phyloP scores from a whole-genome alignment of 495 filamentous ascomycete species.

The Hypoxylon intermedium region DNA sequence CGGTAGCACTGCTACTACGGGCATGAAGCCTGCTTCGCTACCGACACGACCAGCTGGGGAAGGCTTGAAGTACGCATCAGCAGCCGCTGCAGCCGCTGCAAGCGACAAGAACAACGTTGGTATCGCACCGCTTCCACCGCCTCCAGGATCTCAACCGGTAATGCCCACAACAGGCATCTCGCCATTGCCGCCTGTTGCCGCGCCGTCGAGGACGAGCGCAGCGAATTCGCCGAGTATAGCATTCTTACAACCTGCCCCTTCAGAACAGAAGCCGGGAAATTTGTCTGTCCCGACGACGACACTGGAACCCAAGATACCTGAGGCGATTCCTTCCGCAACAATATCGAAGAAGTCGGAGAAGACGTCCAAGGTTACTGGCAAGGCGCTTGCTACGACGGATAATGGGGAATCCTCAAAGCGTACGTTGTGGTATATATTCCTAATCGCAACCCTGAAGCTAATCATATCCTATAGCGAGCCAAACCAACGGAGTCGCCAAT shows the following conservation, averaged over 20 bases:
- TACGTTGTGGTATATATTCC: constrained; percentile 28
- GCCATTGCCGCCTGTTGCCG: constrained; percentile 55
- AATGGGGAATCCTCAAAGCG: constrained; percentile 49
- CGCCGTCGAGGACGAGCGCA: constrained; percentile 51
- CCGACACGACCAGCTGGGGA: constrained; percentile 86
- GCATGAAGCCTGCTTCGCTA: constrained; percentile 91
- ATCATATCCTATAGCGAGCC: constrained; percentile 42
- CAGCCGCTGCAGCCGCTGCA: constrained; percentile 91
- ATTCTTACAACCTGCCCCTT: constrained; percentile 49
- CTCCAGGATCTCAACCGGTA: constrained; percentile 65
- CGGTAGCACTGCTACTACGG: constrained; percentile 54
- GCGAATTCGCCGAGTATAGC: constrained; percentile 52
- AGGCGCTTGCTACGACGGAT: constrained; percentile 48
- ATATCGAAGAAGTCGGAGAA: constrained; percentile 51
- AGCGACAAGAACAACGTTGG: constrained; percentile 94
- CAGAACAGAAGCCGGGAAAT: constrained; percentile 45
- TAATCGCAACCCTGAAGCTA: constrained; percentile 23
- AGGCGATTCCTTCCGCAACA: constrained; percentile 19
- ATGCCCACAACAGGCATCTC: constrained; percentile 50
- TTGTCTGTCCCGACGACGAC: constrained; percentile 30
- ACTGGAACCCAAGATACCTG: constrained; percentile 31
- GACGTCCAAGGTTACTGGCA: constrained; percentile 48
- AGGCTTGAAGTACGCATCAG: constrained; percentile 94
- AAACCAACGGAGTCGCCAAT: constrained; percentile 64
- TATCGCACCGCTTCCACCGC: constrained; percentile 90